These are phyloP conservation scores for Verticillium nubilum DNA, from an alignment of 2,329 filamentous ascomycete genomes.

Conservation along the genomic window DNA sequence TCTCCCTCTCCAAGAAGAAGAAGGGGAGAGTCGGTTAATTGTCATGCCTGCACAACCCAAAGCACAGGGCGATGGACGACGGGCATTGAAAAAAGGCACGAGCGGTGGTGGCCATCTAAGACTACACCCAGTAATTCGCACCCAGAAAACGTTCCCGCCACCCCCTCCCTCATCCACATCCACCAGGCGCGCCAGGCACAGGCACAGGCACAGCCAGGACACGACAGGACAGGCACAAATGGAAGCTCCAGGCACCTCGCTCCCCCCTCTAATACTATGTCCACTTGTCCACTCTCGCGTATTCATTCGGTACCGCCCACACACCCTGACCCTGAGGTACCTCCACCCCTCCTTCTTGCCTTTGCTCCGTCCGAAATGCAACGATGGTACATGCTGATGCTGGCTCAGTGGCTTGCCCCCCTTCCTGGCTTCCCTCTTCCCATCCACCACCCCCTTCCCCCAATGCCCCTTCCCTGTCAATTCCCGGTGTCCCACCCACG, in stretches of 20 bases:
- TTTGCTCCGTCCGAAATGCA: background rate
- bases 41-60: background rate
- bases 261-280: background rate
- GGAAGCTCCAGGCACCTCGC: background rate
- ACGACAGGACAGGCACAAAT: background rate
- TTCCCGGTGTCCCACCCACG: conserved; percentile 5
- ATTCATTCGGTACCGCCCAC: background rate
- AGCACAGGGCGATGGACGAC: background rate
- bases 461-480: background rate
- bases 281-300: background rate
- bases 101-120: background rate
- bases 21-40: background rate
- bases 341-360: background rate
- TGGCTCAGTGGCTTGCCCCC: background rate
- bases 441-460: conserved; percentile 2
- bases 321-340: background rate
- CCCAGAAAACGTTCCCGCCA: background rate
- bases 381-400: background rate
- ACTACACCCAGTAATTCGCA: background rate
- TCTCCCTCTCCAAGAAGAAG: too few relatives aligned
- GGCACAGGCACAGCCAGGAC: too few relatives aligned
- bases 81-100: background rate
- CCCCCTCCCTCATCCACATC: background rate
- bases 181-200: background rate
- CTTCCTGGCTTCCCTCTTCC: conserved; percentile 1